Percentiles rank a stretch among this genome's conserved stretches.
Conservation (phyloP, 768 basidiomycete species). For the Mycena leptocephala region DNA sequence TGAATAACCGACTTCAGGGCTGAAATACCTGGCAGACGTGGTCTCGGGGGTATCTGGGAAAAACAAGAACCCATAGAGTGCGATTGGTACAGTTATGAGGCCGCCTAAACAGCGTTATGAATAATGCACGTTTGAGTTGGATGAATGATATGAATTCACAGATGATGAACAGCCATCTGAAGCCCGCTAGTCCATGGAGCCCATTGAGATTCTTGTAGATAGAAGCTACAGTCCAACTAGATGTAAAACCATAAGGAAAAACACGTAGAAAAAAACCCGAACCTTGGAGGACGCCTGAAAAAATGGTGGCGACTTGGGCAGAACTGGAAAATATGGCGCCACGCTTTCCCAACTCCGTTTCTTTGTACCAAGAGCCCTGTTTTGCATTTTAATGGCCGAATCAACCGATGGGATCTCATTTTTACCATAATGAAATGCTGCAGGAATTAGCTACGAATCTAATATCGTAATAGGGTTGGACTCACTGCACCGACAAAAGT, state of each 20-base stretch:
- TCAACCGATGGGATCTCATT: neutral
- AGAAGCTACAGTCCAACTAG: constrained; percentile 2
- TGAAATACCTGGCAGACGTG: constrained; percentile 77
- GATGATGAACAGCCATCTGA: constrained; percentile 36
- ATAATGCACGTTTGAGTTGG: no score
- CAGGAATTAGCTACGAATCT: neutral
- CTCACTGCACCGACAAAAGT: constrained; percentile 84
- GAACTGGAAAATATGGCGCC: constrained; percentile 37
- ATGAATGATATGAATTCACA: constrained; percentile 7
- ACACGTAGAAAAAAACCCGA: no score
- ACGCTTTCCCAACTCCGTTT: constrained; percentile 29
- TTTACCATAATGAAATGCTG: constrained; percentile 27
- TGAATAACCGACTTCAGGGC: constrained; percentile 61
- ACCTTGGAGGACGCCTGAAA: constrained; percentile 38
- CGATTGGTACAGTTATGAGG: constrained; percentile 81
- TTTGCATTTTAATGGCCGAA: neutral
- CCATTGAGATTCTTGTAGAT: constrained; percentile 26
- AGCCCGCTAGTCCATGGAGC: constrained; percentile 28
- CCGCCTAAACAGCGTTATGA: constrained; percentile 65
- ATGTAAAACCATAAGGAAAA: no score
- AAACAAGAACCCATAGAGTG: constrained; percentile 78
- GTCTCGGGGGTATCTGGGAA: constrained; percentile 83
- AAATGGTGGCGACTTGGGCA: constrained; percentile 36
- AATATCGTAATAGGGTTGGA: constrained; percentile 23
- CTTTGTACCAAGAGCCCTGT: constrained; percentile 38